Conservation (phyloP, 2,329 filamentous ascomycete species). For the Xylariales sp. region DNA sequence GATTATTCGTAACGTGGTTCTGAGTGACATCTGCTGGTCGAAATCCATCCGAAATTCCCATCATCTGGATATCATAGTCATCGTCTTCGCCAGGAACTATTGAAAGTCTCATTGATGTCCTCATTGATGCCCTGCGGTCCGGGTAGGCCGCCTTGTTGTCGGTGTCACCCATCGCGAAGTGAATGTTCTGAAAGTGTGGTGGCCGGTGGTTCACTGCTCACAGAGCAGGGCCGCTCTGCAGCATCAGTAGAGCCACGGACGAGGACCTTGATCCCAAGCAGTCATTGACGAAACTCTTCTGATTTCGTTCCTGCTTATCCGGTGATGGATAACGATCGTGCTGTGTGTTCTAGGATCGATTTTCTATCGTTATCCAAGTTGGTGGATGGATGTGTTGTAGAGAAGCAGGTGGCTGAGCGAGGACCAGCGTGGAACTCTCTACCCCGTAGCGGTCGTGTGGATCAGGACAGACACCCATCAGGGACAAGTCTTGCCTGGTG, state of each 20-base stretch:
- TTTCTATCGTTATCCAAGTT: no score
- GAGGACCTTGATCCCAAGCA: constrained; percentile 18
- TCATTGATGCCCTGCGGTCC: constrained; percentile 38
- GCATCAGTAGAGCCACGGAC: constrained; percentile 22
- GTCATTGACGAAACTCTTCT: constrained; percentile 20
- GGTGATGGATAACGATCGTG: neutral
- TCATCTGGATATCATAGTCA: constrained; percentile 43
- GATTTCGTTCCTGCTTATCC: constrained; percentile 8
- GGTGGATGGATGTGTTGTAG: neutral
- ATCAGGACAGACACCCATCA: constrained; percentile 8
- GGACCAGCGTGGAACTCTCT: constrained; percentile 6
- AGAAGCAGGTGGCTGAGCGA: constrained; percentile 6
- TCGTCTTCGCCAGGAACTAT: constrained; percentile 35
- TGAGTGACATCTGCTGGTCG: constrained; percentile 23
- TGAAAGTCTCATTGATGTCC: constrained; percentile 36
- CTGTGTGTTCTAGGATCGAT: no score
- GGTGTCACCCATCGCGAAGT: constrained; percentile 35
- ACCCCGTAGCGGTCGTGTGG: constrained; percentile 4
- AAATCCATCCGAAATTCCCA: constrained; percentile 41
- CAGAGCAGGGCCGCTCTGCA: constrained; percentile 20
- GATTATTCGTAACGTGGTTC: constrained; percentile 12
- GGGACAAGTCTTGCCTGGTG: constrained; percentile 8
- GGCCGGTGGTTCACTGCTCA: constrained; percentile 7
- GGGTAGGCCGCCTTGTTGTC: constrained; percentile 33
- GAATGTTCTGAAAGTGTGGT: neutral